Base-by-base conservation (phyloP, 2,329 filamentous ascomycete species). In the Madurella fahalii region DNA sequence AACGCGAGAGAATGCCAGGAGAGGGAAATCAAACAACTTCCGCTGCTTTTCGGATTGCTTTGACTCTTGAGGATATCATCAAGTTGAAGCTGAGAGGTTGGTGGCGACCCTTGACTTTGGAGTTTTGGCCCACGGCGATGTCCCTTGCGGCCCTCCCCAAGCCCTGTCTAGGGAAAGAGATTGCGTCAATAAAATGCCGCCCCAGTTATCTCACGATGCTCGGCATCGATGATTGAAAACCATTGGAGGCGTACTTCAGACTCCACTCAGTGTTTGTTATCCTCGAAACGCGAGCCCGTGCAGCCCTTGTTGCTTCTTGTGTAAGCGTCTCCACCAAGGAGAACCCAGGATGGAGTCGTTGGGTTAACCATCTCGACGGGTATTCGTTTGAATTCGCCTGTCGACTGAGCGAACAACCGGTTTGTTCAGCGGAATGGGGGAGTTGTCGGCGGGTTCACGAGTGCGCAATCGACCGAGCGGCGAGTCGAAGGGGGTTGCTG, bases 221-320 rank as follows among this genome's bases (percentile, higher is more conserved):
- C 34, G 34, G 34, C 13, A 25, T 37, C 34, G 17, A 51, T 44
- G 46, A 58, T 58, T 58, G 56, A 58, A 58, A 58, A 54, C 52
- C 49, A 58, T 58, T 58, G 56, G 56, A 58, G 52, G 42, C 20
- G 30, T 44, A 5, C n/a, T 17, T 32, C 15, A 15, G 56, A 54
- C 56, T 58, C 56, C 56, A 58, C 56, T 52, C 30, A 16, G n/a
- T 12, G 12, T 11, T 12, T 30, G 48, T 57, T 50, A 47, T 37
- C 44, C 25, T 52, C 42, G 48, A 47, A 46, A 54, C 31, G 47
- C 44, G 12, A 46, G 25, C 13, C 34, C 34, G 34, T 37, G 34
- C 34, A 37, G 34, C 34, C 56, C 52, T 52, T 54, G 56, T 50
- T 54, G 46, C 40, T 47, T 52, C 56, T 52, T 52, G 49, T 57